These are phyloP conservation scores for Euphorbia schlechtendalii DNA, from an alignment of 441 rosid species.

Conservation along the genomic window DNA sequence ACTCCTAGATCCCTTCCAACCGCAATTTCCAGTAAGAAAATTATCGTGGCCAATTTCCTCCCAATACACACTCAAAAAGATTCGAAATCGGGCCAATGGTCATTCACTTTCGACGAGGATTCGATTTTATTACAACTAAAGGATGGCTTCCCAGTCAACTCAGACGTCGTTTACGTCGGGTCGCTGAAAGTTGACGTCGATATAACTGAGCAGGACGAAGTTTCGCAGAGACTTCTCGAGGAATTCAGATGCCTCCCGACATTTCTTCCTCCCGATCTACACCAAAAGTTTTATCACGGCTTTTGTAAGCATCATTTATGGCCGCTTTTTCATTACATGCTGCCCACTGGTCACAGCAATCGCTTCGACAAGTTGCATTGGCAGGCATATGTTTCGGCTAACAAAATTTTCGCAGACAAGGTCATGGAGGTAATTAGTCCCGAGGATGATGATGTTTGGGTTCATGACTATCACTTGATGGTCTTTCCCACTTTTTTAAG, in stretches of 20 bases:
- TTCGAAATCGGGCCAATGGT: constrained; percentile 43
- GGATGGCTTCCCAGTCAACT: constrained; percentile 50
- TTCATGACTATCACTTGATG: constrained; percentile 83
- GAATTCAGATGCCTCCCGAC: constrained; percentile 72
- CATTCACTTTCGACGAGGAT: constrained; percentile 62
- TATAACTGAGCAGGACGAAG: constrained; percentile 57
- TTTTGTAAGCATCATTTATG: constrained; percentile 73
- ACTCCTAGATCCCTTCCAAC: constrained; percentile 47
- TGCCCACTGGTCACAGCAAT: constrained; percentile 57
- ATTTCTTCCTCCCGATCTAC: constrained; percentile 52
- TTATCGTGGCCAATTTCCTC: constrained; percentile 63
- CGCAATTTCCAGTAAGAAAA: constrained; percentile 34
- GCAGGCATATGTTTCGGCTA: constrained; percentile 71
- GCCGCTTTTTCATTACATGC: constrained; percentile 88
- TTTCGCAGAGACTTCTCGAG: constrained; percentile 50
- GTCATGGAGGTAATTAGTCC: constrained; percentile 70
- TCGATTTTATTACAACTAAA: constrained; percentile 52
- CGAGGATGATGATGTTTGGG: constrained; percentile 69
- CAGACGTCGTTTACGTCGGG: constrained; percentile 57
- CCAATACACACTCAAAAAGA: constrained; percentile 56
- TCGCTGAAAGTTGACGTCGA: constrained; percentile 57
- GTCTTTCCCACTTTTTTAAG: constrained; percentile 74
- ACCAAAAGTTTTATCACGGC: constrained; percentile 52
- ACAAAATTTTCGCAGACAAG: constrained; percentile 64
- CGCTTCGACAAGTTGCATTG: constrained; percentile 55